Conservation (phyloP, 1,284 basidiomycete genomes). For the Mycena citricolor region DNA sequence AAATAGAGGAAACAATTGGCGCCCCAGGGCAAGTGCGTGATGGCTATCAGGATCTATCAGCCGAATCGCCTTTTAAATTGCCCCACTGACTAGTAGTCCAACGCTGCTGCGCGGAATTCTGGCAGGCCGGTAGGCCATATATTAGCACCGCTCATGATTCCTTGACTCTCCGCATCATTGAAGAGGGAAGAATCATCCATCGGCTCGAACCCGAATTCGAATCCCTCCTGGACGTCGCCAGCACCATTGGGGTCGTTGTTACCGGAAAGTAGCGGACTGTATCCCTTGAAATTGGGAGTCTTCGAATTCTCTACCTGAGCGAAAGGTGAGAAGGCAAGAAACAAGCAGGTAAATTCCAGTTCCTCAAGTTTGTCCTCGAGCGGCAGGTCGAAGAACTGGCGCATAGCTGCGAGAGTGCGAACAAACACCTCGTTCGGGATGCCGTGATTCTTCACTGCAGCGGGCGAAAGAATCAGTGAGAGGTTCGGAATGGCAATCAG, state of each 20-base stretch:
- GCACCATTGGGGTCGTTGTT: conserved; percentile 64
- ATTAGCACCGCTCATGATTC: conserved; percentile 63
- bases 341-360: not conserved
- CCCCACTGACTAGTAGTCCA: conserved; percentile 59
- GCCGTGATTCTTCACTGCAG: conserved; percentile 70
- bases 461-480: too few relatives aligned
- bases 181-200: too few relatives aligned
- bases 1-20: conserved; percentile 77
- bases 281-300: conserved; percentile 70
- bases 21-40: conserved; percentile 55
- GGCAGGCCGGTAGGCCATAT: conserved; percentile 58
- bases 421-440: conserved; percentile 53
- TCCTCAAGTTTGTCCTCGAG: conserved; percentile 43
- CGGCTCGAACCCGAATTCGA: conserved; percentile 76
- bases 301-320: conserved; percentile 69
- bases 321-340: not conserved
- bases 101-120: conserved; percentile 50
- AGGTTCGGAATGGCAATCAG: not conserved
- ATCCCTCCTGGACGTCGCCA: conserved; percentile 81
- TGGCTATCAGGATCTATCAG: conserved; percentile 32
- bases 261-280: conserved; percentile 59
- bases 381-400: conserved; percentile 30
- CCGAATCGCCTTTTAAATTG: not conserved
- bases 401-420: conserved; percentile 45
- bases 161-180: too few relatives aligned